A percentile compares a stretch with the other conserved stretches of the same genome.
Evolutionary conservation across 2,329 filamentous ascomycete species (phyloP).

Genomic region (Alternaria dauci): DNA sequence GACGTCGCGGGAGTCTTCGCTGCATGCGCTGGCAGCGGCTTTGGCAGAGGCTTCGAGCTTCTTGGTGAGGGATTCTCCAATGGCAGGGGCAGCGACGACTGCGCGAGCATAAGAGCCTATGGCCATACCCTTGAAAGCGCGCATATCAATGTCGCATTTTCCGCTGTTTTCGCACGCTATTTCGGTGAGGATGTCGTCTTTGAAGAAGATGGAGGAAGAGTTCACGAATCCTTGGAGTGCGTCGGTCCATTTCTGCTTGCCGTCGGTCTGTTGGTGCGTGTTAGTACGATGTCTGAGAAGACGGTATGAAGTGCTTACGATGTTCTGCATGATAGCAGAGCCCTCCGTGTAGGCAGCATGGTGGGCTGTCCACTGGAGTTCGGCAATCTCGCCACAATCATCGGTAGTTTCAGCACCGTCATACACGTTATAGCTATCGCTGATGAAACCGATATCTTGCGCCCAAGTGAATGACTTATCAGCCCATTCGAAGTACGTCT

Average conservation of each 20-base stretch:
- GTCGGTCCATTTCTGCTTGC: constrained; percentile 32
- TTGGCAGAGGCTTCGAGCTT: constrained; percentile 33
- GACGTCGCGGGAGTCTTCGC: neutral
- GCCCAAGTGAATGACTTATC: constrained; percentile 67
- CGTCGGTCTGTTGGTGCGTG: constrained; percentile 27
- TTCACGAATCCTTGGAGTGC: constrained; percentile 31
- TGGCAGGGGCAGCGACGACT: constrained; percentile 27
- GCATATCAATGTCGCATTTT: constrained; percentile 70
- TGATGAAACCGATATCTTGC: constrained; percentile 56
- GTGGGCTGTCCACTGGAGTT: constrained; percentile 62
- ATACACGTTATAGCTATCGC: constrained; percentile 58
- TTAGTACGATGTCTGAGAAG: neutral
- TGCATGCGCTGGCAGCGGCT: constrained; percentile 30
- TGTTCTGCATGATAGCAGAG: constrained; percentile 61
- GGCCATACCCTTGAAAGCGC: constrained; percentile 66
- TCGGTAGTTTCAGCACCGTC: constrained; percentile 55
- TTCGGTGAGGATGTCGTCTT: constrained; percentile 69
- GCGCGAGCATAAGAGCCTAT: constrained; percentile 35
- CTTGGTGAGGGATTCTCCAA: constrained; percentile 22
- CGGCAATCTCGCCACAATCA: constrained; percentile 59
- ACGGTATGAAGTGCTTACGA: constrained; percentile 39
- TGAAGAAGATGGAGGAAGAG: constrained; percentile 51
- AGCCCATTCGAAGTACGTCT: constrained; percentile 66
- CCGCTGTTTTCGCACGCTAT: constrained; percentile 67
- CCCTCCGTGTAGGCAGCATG: constrained; percentile 60